phyloP scores from a whole-genome alignment of 495 filamentous ascomycete genomes.

The Xylaria nigripes region DNA sequence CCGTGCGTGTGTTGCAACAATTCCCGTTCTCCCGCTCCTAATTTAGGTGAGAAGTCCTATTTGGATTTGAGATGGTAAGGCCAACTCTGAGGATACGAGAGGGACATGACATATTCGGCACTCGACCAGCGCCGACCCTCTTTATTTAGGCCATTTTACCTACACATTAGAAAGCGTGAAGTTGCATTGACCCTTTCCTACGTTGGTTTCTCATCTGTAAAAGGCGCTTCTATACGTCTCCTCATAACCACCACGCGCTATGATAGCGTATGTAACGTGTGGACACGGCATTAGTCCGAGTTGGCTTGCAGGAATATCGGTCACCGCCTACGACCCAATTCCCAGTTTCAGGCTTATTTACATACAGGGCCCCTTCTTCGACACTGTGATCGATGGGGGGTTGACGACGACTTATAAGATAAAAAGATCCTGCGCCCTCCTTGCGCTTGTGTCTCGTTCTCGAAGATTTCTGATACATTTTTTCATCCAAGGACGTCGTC shows the following conservation, averaged over 20 bases:
- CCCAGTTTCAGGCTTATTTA: not conserved
- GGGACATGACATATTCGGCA: not conserved
- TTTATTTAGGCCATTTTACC: slow-evolving; percentile 2
- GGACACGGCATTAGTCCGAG: not conserved
- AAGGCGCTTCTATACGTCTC: not conserved
- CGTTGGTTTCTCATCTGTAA: not conserved
- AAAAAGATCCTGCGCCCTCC: not conserved
- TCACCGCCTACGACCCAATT: not conserved
- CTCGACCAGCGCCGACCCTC: not conserved
- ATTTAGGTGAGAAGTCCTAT: no score
- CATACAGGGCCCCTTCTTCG: not conserved
- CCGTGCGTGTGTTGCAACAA: no score
- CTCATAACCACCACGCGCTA: not conserved
- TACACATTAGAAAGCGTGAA: slow-evolving; percentile 7
- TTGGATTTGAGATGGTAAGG: no score
- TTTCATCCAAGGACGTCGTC: not conserved
- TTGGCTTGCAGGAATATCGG: slow-evolving; percentile 2
- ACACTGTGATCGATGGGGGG: not conserved
- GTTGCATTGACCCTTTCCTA: slow-evolving; percentile 7
- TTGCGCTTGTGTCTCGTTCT: not conserved
- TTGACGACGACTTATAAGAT: not conserved
- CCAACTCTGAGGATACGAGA: not conserved
- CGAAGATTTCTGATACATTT: not conserved
- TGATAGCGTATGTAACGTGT: slow-evolving; percentile 5
- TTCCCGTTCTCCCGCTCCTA: no score